Base-by-base conservation (phyloP, 768 basidiomycete species). In the Crassisporium funariophilum region DNA sequence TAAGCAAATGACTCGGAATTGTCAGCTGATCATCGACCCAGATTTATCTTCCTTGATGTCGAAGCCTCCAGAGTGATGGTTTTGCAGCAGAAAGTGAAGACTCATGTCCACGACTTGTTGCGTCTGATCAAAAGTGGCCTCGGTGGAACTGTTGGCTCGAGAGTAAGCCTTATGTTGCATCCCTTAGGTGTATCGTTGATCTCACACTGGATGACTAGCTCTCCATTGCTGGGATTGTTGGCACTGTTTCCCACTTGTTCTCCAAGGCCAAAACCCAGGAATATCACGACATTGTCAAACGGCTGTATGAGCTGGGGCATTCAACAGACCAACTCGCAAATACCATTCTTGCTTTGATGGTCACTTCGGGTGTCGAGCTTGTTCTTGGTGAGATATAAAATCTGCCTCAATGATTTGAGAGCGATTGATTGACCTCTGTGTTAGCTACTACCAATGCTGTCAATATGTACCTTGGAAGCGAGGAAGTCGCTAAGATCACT, bases 11-110 rank as follows among this genome's bases (percentile, higher is more conserved):
- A n/a, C 38, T 29, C 9, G 42, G 42, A 7, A 11, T 17, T 13
- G 16, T 44, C 24, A 34, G 34, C 21, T 35, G n/a, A 46, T n/a
- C 44, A 13, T 23, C 9, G 15, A 4, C 53, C 3, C 29, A 91
- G 88, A 33, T 90, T 78, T 61, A 68, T 92, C 48, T 92, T 91
- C 80, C 75, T 91, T 24, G 81, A 90, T 41, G 69, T 81, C 16
- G 86, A 87, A 41, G 58, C 77, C 2, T 71, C 78, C 1, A 79
- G 81, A 54, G 64, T 81, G 21, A 77, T 84, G 76, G 71, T 76
- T 16, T 58, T 82, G 17, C 73, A 78, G 53, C 65, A 71, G 35
- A 78, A 73, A 46, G 79, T 79, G 5, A 74, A 75, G 44, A 67
- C 60, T 2, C 70, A 87, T 39, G 65, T 88, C 8, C 69, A 77